Evolutionary conservation across 306 rosid genomes (phyloP), one percentile per base, ranked within the genome.

Genomic region (Betula pendula): DNA sequence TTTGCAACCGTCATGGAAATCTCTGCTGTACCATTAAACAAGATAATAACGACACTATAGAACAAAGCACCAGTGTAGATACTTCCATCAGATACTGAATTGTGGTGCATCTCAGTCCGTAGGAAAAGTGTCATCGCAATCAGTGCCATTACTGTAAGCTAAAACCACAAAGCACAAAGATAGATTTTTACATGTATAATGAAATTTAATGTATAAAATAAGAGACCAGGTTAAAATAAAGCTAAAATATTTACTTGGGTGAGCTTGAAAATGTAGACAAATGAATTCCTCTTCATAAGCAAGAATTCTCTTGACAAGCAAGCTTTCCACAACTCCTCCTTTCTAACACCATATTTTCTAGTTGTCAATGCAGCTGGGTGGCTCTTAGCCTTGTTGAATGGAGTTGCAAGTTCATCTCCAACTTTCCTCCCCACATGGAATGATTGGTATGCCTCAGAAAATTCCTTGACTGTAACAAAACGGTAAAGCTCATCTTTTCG

Each of bases 1-100:
- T 83, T 88, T 6, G 50, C 78, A 56, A 87, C 68, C 8, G 91
- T 90, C 90, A 92, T 82, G 1, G 93, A 72, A 35, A 92, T 77
- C 80, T 92, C 97, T 14, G 90, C 35, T 68, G 72, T 20, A 6
- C 90, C 87, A 65, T 75, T 84, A 24, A 86, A 86, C 86, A 86
- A 38, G 13, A 77, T 6, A 48, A 60, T 51, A 11, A 68, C 20
- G 49, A 76, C 40, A 2, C 44, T 0, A 63, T 67, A 78, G 90
- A 86, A 86, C 84, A 86, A 69, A 16, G 84, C 82, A 33, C 86
- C 84, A 1, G 45, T 33, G 12, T 69, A 87, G 51, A 81, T 31
- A 55, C 48, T 72, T 20, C 88, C 90, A 65, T 84, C 84, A 10
- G 75, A 35, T 6, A 63, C 13, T 19, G 83, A 67, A 47, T 76